Conservation (phyloP, 2,329 filamentous ascomycete species). For the Aspergillus sp. region DNA sequence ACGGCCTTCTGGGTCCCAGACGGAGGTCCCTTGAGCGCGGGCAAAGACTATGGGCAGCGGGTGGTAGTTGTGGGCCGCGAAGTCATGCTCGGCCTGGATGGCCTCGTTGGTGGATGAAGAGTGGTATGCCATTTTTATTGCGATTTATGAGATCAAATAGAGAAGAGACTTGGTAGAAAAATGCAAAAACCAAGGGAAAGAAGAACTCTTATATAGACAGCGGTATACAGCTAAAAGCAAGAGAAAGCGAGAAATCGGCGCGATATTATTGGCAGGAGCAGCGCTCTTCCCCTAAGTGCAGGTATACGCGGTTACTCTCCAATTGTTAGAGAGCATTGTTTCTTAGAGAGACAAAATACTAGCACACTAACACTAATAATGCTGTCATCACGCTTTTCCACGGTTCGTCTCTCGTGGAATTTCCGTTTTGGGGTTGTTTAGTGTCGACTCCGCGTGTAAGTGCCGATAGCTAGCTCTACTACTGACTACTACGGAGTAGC, state of each 20-base stretch:
- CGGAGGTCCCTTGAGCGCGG: slow-evolving; percentile 72
- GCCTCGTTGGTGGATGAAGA: slow-evolving; percentile 70
- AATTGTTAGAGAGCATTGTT: too few species aligned
- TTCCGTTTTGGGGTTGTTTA: too few species aligned
- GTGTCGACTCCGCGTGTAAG: too few species aligned
- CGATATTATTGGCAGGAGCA: neutral
- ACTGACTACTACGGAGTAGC: slow-evolving; percentile 24
- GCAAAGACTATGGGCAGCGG: slow-evolving; percentile 92
- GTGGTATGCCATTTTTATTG: slow-evolving; percentile 52
- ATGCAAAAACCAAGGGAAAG: slow-evolving; percentile 10
- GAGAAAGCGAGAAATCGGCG: neutral
- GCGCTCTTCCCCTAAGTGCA: slow-evolving; percentile 17
- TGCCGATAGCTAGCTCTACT: too few species aligned
- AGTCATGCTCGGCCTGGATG: slow-evolving; percentile 72
- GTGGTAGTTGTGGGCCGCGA: slow-evolving; percentile 97
- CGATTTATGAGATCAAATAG: slow-evolving; percentile 14
- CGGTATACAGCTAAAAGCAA: slow-evolving; percentile 1
- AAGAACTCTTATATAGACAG: neutral
- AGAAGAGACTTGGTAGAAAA: neutral
- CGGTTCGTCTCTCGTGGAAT: too few species aligned
- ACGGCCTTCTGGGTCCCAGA: slow-evolving; percentile 95
- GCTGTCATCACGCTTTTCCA: too few species aligned
- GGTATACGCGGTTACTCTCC: slow-evolving; percentile 6
- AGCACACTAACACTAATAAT: too few species aligned
- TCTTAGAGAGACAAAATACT: too few species aligned